phyloP scores from a whole-genome alignment of 2,329 filamentous ascomycete genomes.

The Gyromitra esculenta region DNA sequence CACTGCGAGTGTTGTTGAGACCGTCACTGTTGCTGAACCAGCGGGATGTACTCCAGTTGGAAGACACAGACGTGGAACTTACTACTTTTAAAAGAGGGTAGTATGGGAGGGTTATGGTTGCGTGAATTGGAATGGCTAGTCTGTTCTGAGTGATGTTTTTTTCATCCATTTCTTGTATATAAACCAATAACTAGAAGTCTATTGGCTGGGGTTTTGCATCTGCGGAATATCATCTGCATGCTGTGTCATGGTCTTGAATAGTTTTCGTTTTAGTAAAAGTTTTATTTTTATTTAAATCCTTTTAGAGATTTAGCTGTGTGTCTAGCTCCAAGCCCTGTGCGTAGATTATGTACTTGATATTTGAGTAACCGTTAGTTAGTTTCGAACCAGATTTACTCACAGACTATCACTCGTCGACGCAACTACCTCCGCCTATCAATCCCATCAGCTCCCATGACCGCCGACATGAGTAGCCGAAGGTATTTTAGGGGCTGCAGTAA shows the following conservation, averaged over 20 bases:
- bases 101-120: conserved; percentile 12
- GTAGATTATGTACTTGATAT: too few relatives aligned
- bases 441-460: background rate
- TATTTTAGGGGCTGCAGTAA: too few relatives aligned
- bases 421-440: background rate
- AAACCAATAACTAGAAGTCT: conserved; percentile 34
- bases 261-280: too few relatives aligned
- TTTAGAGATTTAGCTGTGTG: background rate
- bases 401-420: background rate
- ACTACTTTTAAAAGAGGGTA: conserved; percentile 10
- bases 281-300: too few relatives aligned
- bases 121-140: conserved; percentile 1
- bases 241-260: background rate
- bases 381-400: background rate
- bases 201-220: conserved; percentile 25
- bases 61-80: conserved; percentile 35
- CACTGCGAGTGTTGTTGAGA: conserved; percentile 33
- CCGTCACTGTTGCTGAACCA: conserved; percentile 8
- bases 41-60: conserved; percentile 28
- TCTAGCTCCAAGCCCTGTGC: too few relatives aligned
- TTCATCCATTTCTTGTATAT: conserved; percentile 40
- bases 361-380: too few relatives aligned
- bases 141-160: background rate
- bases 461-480: background rate
- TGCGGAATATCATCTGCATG: background rate